Evolutionary conservation across 192 early-diverging fungal species (phyloP).

Genomic region (Fimicolochytrium jonesii): DNA sequence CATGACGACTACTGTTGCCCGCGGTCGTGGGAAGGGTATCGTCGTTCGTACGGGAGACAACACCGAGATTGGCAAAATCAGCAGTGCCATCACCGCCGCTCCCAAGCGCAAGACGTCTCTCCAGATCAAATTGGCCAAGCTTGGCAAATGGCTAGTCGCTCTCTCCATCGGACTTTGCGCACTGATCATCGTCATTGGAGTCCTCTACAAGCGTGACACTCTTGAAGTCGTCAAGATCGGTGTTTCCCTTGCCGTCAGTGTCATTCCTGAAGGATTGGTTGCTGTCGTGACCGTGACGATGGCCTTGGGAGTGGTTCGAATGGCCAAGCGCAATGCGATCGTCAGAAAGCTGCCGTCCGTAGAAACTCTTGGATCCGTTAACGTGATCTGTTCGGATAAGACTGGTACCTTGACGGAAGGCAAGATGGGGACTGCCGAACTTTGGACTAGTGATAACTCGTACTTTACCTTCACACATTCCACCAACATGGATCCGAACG

Average conservation of each 20-base stretch:
- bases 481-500: slow-evolving; percentile 38
- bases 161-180: slow-evolving; percentile 78
- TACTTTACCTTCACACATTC: slow-evolving; percentile 65
- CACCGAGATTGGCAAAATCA: slow-evolving; percentile 96
- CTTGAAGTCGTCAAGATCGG: slow-evolving; percentile 78
- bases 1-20: slow-evolving; percentile 89
- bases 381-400: slow-evolving; percentile 97
- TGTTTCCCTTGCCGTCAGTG: slow-evolving; percentile 88
- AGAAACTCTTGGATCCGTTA: slow-evolving; percentile 92
- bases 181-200: slow-evolving; percentile 76
- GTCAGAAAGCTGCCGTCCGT: slow-evolving; percentile 90
- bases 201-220: slow-evolving; percentile 63
- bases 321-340: slow-evolving; percentile 85
- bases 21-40: slow-evolving; percentile 87
- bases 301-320: slow-evolving; percentile 92
- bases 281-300: slow-evolving; percentile 97
- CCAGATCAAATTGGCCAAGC: slow-evolving; percentile 59
- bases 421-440: slow-evolving; percentile 86
- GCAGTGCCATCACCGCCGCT: slow-evolving; percentile 69
- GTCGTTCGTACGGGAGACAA: slow-evolving; percentile 82
- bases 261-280: slow-evolving; percentile 96
- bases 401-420: slow-evolving; percentile 95
- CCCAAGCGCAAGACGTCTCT: slow-evolving; percentile 43
- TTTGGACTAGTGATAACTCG: slow-evolving; percentile 76
- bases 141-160: slow-evolving; percentile 82